These are phyloP conservation scores for Rhodotorula mucilaginosa DNA, from an alignment of 1,284 basidiomycete species.

Conservation along the genomic window DNA sequence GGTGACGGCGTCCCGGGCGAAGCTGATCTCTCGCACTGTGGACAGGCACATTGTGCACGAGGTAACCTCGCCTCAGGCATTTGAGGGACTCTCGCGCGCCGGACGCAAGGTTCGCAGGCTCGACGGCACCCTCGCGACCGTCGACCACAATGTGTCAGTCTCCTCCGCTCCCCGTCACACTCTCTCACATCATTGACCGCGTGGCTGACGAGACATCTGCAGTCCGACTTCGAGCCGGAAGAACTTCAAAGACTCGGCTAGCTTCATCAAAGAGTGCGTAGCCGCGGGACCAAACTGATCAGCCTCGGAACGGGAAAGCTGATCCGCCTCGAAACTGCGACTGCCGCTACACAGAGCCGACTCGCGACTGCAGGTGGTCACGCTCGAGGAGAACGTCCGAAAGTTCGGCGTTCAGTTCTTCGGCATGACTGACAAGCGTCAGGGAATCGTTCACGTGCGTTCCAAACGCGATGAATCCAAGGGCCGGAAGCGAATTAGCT, in stretches of 20 bases:
- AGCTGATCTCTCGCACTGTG: background rate
- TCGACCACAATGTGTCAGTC: slow-evolving; percentile 72
- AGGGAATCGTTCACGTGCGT: slow-evolving; percentile 79
- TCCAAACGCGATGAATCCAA: background rate
- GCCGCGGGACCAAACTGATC: too few species aligned
- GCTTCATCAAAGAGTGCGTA: slow-evolving; percentile 71
- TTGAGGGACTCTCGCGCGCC: slow-evolving; percentile 84
- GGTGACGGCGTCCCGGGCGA: background rate
- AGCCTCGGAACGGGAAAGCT: background rate
- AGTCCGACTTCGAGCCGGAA: slow-evolving; percentile 79
- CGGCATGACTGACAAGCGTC: slow-evolving; percentile 54
- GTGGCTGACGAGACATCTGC: background rate
- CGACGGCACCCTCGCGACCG: slow-evolving; percentile 90
- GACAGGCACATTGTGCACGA: slow-evolving; percentile 87
- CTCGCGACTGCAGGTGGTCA: slow-evolving; percentile 83
- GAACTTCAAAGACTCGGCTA: slow-evolving; percentile 69
- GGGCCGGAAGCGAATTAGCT: background rate
- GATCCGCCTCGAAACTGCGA: background rate
- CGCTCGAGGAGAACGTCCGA: slow-evolving; percentile 91
- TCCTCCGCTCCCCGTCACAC: too few species aligned
- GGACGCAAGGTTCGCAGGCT: slow-evolving; percentile 78
- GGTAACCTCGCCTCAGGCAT: slow-evolving; percentile 94
- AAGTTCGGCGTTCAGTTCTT: slow-evolving; percentile 94
- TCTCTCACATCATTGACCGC: background rate
- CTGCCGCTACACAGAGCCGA: slow-evolving; percentile 58